These are phyloP conservation scores for Fistulinella staudtii DNA, from an alignment of 1,284 basidiomycete genomes.

Conservation along the genomic window DNA sequence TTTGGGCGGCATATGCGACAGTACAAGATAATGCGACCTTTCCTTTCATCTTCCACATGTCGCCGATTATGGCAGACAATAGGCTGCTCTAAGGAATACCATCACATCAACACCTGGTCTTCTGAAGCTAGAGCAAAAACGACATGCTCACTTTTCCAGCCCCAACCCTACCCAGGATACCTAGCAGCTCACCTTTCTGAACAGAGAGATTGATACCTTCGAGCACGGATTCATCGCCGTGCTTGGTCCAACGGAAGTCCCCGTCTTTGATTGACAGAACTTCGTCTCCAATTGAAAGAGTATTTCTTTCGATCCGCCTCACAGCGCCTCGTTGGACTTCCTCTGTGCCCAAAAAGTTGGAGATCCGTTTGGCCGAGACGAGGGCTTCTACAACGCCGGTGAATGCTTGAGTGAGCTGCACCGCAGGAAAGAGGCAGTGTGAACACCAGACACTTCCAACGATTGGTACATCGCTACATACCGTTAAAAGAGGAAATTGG, in stretches of 20 bases:
- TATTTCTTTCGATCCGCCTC: constrained; percentile 42
- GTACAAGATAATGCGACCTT: constrained; percentile 67
- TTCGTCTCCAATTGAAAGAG: constrained; percentile 58
- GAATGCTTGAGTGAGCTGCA: constrained; percentile 66
- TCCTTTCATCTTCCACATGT: constrained; percentile 81
- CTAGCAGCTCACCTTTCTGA: constrained; percentile 84
- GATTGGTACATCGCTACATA: constrained; percentile 27
- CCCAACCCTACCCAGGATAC: constrained; percentile 88
- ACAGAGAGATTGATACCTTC: constrained; percentile 76
- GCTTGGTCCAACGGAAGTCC: constrained; percentile 76
- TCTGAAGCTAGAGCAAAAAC: not conserved
- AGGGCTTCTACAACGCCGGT: constrained; percentile 80
- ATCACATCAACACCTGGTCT: not conserved
- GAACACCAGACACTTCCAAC: no score
- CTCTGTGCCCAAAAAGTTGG: constrained; percentile 71
- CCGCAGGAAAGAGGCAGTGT: no score
- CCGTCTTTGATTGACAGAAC: constrained; percentile 68
- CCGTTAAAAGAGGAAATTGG: constrained; percentile 86
- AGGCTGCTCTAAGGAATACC: constrained; percentile 53
- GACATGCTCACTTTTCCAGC: constrained; percentile 71
- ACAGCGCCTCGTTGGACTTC: constrained; percentile 81
- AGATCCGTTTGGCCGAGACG: constrained; percentile 82
- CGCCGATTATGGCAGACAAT: constrained; percentile 78
- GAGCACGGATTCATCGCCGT: constrained; percentile 57
- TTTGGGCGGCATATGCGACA: constrained; percentile 88